phyloP scores from a whole-genome alignment of 176 grass and related monocot genomes.

The Zizania latifolia region DNA sequence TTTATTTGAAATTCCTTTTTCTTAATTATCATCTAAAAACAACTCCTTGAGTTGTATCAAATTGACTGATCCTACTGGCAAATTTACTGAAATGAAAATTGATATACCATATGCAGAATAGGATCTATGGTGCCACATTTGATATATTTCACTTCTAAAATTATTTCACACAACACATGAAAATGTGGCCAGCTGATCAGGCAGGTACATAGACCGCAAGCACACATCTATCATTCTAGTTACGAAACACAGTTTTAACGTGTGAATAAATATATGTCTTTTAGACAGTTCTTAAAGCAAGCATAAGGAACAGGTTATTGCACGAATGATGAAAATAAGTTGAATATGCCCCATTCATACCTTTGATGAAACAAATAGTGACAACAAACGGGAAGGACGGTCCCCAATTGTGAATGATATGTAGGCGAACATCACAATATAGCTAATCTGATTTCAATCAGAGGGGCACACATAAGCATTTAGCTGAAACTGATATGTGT shows the following conservation, averaged over 20 bases:
- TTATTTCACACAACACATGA: background rate
- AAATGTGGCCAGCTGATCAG: background rate
- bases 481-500: constrained; percentile 16
- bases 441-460: constrained; percentile 81
- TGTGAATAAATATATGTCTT: constrained; percentile 25
- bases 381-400: constrained; percentile 42
- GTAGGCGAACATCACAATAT: constrained; percentile 97
- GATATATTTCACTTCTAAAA: background rate
- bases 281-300: constrained; percentile 11
- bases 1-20: background rate
- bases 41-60: background rate
- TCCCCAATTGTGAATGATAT: constrained; percentile 91
- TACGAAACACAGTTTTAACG: background rate
- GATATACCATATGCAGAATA: constrained; percentile 1
- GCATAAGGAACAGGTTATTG: background rate
- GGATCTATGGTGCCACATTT: background rate
- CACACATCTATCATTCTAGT: too few species aligned
- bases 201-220: background rate
- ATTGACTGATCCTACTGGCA: background rate
- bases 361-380: constrained; percentile 87
- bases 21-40: background rate
- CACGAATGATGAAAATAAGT: background rate
- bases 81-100: constrained; percentile 8
- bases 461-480: constrained; percentile 26
- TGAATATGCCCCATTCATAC: constrained; percentile 34